Conservation (phyloP, 2,329 filamentous ascomycete species). For the Davidsoniella virescens region DNA sequence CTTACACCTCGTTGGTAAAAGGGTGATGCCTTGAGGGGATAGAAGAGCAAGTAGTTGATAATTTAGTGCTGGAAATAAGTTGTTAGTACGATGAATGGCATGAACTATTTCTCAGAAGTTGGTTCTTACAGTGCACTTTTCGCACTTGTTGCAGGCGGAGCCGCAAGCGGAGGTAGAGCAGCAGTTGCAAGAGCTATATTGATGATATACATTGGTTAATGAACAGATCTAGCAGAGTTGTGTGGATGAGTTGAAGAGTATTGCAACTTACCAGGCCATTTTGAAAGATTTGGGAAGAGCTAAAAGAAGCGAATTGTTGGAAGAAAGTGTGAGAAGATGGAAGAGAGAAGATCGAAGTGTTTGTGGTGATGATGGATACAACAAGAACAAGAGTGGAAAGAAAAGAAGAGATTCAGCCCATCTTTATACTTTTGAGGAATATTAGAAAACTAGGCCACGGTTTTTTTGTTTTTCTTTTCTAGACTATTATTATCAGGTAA, state of each 20-base stretch:
- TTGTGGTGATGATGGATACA: background rate
- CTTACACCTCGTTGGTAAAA: too few species aligned
- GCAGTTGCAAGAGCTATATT: slow-evolving; percentile 11
- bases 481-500: too few species aligned
- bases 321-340: background rate
- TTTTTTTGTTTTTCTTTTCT: too few species aligned
- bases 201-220: background rate
- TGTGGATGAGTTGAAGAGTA: background rate
- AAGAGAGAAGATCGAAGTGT: background rate
- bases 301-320: slow-evolving; percentile 1
- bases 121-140: slow-evolving; percentile 1
- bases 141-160: slow-evolving; percentile 9
- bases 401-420: background rate
- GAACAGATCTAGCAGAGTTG: background rate
- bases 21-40: too few species aligned
- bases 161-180: slow-evolving; percentile 6
- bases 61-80: background rate
- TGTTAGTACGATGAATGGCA: too few species aligned
- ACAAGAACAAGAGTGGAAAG: background rate
- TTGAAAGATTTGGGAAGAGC: slow-evolving; percentile 8
- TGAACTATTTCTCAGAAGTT: too few species aligned
- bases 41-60: too few species aligned
- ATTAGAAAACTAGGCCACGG: too few species aligned
- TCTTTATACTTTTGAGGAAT: slow-evolving; percentile 3
- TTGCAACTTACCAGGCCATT: slow-evolving; percentile 11